Evolutionary conservation across 345 rosid species (phyloP), one percentile per base, ranked within the genome.

Genomic region (Lepidium africanum): DNA sequence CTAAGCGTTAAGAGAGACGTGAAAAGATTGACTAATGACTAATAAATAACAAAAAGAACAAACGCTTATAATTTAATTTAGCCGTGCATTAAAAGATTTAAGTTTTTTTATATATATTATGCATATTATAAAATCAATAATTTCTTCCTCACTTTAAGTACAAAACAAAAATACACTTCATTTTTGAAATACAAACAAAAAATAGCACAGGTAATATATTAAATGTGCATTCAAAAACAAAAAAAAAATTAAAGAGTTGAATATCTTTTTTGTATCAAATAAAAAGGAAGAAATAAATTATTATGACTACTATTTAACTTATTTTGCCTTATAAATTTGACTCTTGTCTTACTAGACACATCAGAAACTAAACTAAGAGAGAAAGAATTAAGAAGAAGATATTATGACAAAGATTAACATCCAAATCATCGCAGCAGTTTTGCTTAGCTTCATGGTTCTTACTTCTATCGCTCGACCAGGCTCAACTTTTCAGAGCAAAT

Each of bases 381-480:
- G n/a, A 27, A 40, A 56, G 4, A 33, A 58, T 35, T 10, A 32
- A 27, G 37, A 52, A 51, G 27, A 48, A 48, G 48, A 59, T 27
- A 49, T 15, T 1, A 63, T 71, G 70, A 45, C 76, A 55, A 71
- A 45, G 58, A 49, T 10, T 39, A 56, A 57, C 27, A 47, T 49
- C 14, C 25, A 63, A 14, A 32, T 65, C 60, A 27, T 57, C 38
- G 43, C 66, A 27, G 39, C 71, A 10, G 11, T 65, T 65, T 40
- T 57, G 33, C 59, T 72, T 41, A 48, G 59, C 59, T 56, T 65
- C 45, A 39, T 72, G 59, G 59, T 65, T 65, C 0, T 57, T 10
- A 12, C 71, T 65, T 72, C 76, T 2, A 12, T 47, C 7, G 59
- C 76, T 48, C 65, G 76, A 47, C 65, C 71, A 12, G 65, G 48